These are phyloP conservation scores for Penicillium corylophilum DNA, from an alignment of 2,329 filamentous ascomycete genomes.

Conservation along the genomic window DNA sequence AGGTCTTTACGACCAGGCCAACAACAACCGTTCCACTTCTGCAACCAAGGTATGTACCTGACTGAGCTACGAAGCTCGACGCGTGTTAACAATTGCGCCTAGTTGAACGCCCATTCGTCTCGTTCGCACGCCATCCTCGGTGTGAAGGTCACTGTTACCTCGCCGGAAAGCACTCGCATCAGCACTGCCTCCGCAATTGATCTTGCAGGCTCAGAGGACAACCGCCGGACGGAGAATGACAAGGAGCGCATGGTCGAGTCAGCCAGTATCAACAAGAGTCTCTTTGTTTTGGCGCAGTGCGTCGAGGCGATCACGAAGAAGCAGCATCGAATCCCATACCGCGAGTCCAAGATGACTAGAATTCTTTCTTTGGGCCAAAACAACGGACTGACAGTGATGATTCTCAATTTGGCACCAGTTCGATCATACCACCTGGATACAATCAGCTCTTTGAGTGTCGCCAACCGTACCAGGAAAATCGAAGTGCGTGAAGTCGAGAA, in stretches of 20 bases:
- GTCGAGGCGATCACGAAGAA: slow-evolving; percentile 88
- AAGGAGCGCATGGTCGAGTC: slow-evolving; percentile 93
- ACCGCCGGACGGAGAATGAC: slow-evolving; percentile 87
- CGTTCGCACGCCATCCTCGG: slow-evolving; percentile 87
- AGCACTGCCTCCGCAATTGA: slow-evolving; percentile 93
- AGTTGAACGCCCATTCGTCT: slow-evolving; percentile 85
- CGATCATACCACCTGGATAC: slow-evolving; percentile 92
- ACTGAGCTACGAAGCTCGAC: slow-evolving; percentile 2
- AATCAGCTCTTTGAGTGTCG: slow-evolving; percentile 89
- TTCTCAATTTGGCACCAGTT: slow-evolving; percentile 88
- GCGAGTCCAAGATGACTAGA: slow-evolving; percentile 95
- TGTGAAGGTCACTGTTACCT: slow-evolving; percentile 80
- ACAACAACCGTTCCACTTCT: slow-evolving; percentile 84
- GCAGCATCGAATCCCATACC: slow-evolving; percentile 76
- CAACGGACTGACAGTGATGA: slow-evolving; percentile 94
- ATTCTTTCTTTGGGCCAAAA: slow-evolving; percentile 92
- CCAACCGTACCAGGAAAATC: slow-evolving; percentile 92
- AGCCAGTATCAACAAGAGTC: slow-evolving; percentile 93
- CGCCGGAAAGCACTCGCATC: slow-evolving; percentile 64
- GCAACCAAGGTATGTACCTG: slow-evolving; percentile 65
- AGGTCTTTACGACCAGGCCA: slow-evolving; percentile 83
- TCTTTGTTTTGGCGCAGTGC: slow-evolving; percentile 92
- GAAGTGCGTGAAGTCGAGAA: slow-evolving; percentile 95
- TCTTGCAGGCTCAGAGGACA: slow-evolving; percentile 92
- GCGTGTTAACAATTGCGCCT: slow-evolving; percentile 19